Evolutionary conservation across 257 asterid genomes (phyloP).

Genomic region (Solanum habrochaites): DNA sequence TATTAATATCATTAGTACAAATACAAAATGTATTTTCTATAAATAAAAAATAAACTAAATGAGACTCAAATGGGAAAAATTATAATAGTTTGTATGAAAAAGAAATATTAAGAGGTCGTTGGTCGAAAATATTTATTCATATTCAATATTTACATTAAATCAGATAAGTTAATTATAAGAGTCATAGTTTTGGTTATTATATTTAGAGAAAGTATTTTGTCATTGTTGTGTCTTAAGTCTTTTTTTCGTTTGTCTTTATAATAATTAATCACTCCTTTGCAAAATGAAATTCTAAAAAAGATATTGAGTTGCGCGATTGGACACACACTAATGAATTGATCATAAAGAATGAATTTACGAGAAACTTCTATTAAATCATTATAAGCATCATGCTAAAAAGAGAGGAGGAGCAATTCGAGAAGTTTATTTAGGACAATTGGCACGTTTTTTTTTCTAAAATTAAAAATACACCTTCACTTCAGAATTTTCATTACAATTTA

Average conservation of each 20-base stretch:
- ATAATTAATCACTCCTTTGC: neutral
- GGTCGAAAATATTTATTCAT: neutral
- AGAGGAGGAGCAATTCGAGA: neutral
- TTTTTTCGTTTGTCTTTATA: neutral
- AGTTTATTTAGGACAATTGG: neutral
- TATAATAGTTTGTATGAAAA: neutral
- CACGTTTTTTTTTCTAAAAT: neutral
- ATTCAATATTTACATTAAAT: neutral
- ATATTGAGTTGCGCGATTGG: neutral
- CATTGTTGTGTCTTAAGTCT: neutral
- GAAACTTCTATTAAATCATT: neutral
- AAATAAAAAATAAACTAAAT: neutral
- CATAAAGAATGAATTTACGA: neutral
- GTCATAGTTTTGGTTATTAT: neutral
- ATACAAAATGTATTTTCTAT: neutral
- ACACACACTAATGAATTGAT: neutral
- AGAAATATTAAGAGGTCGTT: neutral
- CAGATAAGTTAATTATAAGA: neutral
- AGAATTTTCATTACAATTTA: neutral
- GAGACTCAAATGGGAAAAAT: neutral
- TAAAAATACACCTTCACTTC: neutral
- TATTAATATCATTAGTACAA: neutral
- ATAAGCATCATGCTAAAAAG: neutral
- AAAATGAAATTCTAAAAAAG: neutral
- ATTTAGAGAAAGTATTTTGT: neutral